Base-by-base conservation (phyloP, 768 basidiomycete species). In the Suillus luteus region DNA sequence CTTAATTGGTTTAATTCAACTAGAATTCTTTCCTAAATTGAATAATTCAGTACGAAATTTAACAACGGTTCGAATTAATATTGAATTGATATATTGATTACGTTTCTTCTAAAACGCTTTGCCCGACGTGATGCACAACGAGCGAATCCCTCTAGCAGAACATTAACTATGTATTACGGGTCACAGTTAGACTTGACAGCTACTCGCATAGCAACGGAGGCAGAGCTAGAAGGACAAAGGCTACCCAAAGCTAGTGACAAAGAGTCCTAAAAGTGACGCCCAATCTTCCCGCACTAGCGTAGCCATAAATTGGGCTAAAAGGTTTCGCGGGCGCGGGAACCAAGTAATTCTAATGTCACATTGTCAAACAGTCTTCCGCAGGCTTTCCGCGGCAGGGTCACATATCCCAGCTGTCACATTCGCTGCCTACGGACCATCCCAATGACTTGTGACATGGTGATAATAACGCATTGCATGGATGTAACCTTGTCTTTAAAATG, bases 1-100 rank as follows among this genome's bases (percentile, higher is more conserved):
- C 66, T 43, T 51, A 71, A 71, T 69, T 61, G 19, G 68, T 44
- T 40, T 63, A 61, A 59, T 67, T 72, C 69, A 66, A 68, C 19
- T 69, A n/a, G 31, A 66, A 66, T 73, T 70, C 58, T 9, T 7
- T 12, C 52, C 65, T 62, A 1, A 70, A 65, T 66, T 59, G 57
- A 61, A n/a, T 41, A 35, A 24, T 35, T 51, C 31, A 15, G 6
- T 41, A 59, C 19, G 11, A 54, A 54, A 54, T 19, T 35, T 24
- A 27, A 24, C 8, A 5, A 15, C 27, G 27, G 49, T 31, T 31
- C 52, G 3, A 31, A 31, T 6, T 35, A 54, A 62, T 62, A 55
- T 64, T 62, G n/a, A 9, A 10, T 19, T 62, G 64, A 64, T 64
- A 55, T 64, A 64, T 62, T 58, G 10, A 54, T 24, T 64, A 64